A percentile compares a stretch with the other conserved stretches of the same genome.
Conservation (phyloP, 129 eudicot species). For the Rutidosis leptorrhynchoides region DNA sequence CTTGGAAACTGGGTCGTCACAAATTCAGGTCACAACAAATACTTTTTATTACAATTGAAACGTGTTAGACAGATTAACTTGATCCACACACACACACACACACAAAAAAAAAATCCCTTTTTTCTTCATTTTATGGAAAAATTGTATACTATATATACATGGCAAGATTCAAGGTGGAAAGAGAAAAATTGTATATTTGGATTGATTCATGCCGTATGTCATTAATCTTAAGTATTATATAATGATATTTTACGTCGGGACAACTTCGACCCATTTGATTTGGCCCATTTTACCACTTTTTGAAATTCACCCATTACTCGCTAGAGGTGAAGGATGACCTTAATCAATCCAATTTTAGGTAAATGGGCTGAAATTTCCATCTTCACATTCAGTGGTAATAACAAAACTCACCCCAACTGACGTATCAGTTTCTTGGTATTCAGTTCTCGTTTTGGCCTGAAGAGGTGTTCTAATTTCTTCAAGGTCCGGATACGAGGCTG, state of each 20-base stretch:
- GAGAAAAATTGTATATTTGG: no score
- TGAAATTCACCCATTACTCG: background rate
- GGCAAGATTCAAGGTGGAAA: background rate
- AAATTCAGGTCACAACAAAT: background rate
- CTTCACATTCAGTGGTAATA: background rate
- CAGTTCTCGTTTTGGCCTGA: slow-evolving; percentile 35
- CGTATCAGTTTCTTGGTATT: slow-evolving; percentile 38
- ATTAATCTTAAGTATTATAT: no score
- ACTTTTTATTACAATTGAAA: background rate
- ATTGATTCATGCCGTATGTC: no score
- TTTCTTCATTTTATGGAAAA: background rate
- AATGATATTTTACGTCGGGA: no score
- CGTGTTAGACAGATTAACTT: background rate
- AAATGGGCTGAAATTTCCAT: background rate
- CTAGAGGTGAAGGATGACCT: background rate
- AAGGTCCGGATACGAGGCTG: slow-evolving; percentile 95
- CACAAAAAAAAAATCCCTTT: background rate
- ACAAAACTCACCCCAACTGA: slow-evolving; percentile 53
- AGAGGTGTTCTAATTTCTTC: slow-evolving; percentile 43
- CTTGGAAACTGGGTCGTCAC: background rate
- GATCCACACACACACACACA: no score
- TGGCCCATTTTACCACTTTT: background rate
- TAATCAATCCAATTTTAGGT: background rate
- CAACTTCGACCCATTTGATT: background rate
- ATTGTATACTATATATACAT: background rate